Conservation (phyloP, 177 flowering plant genomes). For the Vitis hybrid region DNA sequence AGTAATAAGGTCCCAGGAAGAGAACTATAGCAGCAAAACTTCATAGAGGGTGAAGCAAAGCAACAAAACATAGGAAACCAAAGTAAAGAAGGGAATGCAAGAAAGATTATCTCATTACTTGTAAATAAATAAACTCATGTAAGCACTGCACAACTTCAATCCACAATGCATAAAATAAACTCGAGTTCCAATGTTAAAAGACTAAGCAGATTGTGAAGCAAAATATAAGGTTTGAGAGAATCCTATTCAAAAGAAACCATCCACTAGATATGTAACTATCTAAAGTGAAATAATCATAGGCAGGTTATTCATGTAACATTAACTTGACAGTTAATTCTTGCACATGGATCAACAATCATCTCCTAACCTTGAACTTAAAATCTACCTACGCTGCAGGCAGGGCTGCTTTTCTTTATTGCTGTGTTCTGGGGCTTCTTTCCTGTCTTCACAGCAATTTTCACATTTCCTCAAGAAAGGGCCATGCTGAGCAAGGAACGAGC, state of each 20-base stretch:
- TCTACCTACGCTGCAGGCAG: conserved; percentile 59
- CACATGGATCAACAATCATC: neutral
- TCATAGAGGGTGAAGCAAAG: too few species aligned
- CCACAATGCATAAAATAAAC: neutral
- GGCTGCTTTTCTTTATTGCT: conserved; percentile 88
- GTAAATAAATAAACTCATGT: too few species aligned
- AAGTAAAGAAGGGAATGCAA: too few species aligned
- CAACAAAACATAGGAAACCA: too few species aligned
- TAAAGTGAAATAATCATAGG: neutral
- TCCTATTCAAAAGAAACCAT: too few species aligned
- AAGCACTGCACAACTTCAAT: neutral
- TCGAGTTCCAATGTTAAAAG: neutral
- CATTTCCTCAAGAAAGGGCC: conserved; percentile 99
- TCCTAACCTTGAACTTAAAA: neutral
- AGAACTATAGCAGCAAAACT: too few species aligned
- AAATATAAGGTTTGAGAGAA: neutral
- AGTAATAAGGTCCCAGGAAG: too few species aligned
- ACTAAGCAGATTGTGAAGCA: neutral
- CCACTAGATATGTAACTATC: neutral
- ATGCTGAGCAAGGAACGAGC: conserved; percentile 93
- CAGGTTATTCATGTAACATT: neutral
- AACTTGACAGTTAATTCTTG: neutral
- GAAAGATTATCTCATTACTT: too few species aligned
- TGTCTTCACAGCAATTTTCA: conserved; percentile 92
- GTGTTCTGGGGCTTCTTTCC: conserved; percentile 99